phyloP scores from a whole-genome alignment of 768 basidiomycete species.

The Calocera cornea region DNA sequence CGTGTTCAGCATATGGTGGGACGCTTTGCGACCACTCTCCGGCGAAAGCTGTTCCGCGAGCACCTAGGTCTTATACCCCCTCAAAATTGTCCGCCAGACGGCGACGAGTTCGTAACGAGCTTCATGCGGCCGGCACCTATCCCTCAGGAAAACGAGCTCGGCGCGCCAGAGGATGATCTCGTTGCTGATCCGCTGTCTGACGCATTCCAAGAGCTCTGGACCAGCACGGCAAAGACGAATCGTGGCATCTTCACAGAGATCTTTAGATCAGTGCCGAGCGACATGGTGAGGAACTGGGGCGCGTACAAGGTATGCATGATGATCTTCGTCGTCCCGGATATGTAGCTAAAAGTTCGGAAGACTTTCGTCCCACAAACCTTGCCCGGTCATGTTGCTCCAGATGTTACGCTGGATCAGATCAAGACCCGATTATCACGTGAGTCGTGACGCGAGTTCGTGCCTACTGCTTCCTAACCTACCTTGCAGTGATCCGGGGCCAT shows the following conservation, averaged over 20 bases:
- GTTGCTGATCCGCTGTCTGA: conserved; percentile 71
- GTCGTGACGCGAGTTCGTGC: conserved; percentile 17
- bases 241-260: conserved; percentile 74
- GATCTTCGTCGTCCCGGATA: neutral
- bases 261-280: conserved; percentile 76
- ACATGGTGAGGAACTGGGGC: conserved; percentile 64
- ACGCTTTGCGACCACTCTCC: conserved; percentile 70
- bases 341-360: conserved; percentile 26
- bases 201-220: conserved; percentile 46
- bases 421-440: conserved; percentile 54
- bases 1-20: conserved; percentile 41
- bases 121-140: conserved; percentile 73
- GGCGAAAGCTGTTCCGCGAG: conserved; percentile 74
- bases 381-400: conserved; percentile 67
- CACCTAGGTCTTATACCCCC: conserved; percentile 76
- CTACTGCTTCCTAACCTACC: conserved; percentile 2
- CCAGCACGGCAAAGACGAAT: conserved; percentile 60
- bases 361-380: conserved; percentile 61
- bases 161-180: conserved; percentile 40
- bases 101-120: conserved; percentile 31
- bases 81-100: conserved; percentile 36
- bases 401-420: conserved; percentile 48
- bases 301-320: conserved; percentile 55
- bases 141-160: conserved; percentile 53
- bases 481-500: conserved; percentile 35